Evolutionary conservation across 257 asterid species (phyloP), one percentile per base, ranked within the genome.

Genomic region (Echites panduratus): DNA sequence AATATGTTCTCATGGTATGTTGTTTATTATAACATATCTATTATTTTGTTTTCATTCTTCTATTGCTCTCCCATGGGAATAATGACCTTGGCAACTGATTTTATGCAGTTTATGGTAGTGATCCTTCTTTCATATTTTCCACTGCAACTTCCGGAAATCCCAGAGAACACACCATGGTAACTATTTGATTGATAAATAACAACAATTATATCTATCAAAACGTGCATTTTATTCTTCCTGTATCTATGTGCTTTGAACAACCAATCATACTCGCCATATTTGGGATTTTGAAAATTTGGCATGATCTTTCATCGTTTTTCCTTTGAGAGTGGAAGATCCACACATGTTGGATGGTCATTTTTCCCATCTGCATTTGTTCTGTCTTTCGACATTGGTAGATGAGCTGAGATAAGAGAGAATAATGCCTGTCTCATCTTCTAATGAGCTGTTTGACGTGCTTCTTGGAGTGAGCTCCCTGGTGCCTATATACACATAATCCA

Each of bases 141-240:
- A 89, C 97, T 75, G 99, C 99, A 19, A 94, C 99, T 62, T 94
- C 98, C 81, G 97, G 92, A 48, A 94, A 94, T 82, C 99, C 99
- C 61, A 73, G 74, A 82, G 97, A 88, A 81, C 99, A 94, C 67
- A 88, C 93, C 74, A 88, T 89, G 99, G 98, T 94, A 86, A 77
- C 74, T 45, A 75, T 75, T 75, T 66, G 47, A 76, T 79, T 84
- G 54, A 22, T 53, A 76, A 76, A 79, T 43, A 45, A 66, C 56
- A 70, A 19, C 10, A 5, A 19, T 44, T 68, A 16, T 50, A 61
- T 74, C n/a, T 27, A 19, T 70, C 52, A 44, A 44, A 62, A 72
- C 73, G 73, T 71, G 49, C 66, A 68, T 27, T 72, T n/a, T 48
- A 54, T 72, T 50, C 22, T 17, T 47, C 0, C 44, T 40, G 3